Base-by-base conservation (phyloP, 1,139 yeast genomes). In the Sugiyamaella xylanicola region DNA sequence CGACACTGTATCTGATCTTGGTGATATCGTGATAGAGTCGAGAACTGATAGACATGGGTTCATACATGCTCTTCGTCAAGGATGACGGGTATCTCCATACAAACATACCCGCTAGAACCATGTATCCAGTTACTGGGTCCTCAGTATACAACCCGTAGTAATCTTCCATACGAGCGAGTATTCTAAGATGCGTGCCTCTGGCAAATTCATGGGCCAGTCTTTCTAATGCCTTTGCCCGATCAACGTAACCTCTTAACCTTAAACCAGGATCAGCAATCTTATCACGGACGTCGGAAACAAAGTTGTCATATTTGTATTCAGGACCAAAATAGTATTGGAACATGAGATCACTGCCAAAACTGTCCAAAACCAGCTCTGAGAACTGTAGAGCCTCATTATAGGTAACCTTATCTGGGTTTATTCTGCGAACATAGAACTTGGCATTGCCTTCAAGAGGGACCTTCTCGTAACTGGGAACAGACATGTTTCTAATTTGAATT, bases 271-370 rank as follows among this genome's bases (percentile, higher is more conserved):
- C 60, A n/a, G 15, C 27, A 4, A 51, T 39, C 17, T 44, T 41
- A 13, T 16, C 45, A 13, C 61, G 54, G 25, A 55, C 48, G 15
- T 32, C 37, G 13, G 20, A 20, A 17, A 46, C 51, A 43, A 50
- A 25, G 22, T 54, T 58, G 20, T 55, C 57, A 40, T 57, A 57
- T 19, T 40, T 44, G 48, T 59, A 60, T 11, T 48, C 20, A 5
- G 56, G 54, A 7, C 61, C 63, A 36, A 56, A 57, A 57, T 55
- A 57, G 41, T 52, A 59, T 19, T 43, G 44, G 40, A 56, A 54
- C 45, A 56, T 42, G 13, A 41, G 48, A 22, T 53, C 60, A 11
- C 44, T 40, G 25, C 46, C 45, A 32, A 61, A 61, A 16, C 56
- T 43, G 39, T 57, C 58, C 9, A 55, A 37, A 22, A 56, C 32